These are phyloP conservation scores for Diaporthe nobilis DNA, from an alignment of 2,329 filamentous ascomycete species.

Conservation along the genomic window DNA sequence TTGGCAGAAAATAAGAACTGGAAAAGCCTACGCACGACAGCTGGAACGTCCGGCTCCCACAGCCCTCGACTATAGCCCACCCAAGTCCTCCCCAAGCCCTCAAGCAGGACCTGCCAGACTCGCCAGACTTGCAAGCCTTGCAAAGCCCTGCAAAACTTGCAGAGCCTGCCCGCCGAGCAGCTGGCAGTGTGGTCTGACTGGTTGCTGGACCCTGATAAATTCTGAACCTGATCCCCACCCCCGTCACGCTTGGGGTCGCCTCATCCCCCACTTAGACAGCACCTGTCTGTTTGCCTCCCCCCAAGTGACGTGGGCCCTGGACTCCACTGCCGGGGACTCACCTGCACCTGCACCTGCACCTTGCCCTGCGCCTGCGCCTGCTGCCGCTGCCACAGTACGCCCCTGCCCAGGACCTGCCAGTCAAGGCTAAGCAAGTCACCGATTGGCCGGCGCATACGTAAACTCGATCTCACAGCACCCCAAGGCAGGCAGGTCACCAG, in stretches of 20 bases:
- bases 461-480: constrained; percentile 14
- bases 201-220: constrained; percentile 26
- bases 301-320: constrained; percentile 11
- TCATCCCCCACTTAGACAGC: constrained; percentile 16
- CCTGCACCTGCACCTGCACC: constrained; percentile 14
- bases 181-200: constrained; percentile 1
- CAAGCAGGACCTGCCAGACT: neutral
- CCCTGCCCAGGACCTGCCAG: constrained; percentile 15
- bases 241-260: constrained; percentile 15
- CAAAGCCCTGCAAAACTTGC: neutral
- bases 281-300: constrained; percentile 6
- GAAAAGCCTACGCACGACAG: neutral
- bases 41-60: neutral
- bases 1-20: constrained; percentile 13
- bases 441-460: constrained; percentile 39
- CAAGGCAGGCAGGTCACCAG: neutral
- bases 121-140: neutral
- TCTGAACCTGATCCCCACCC: neutral
- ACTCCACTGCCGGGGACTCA: constrained; percentile 2
- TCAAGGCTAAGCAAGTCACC: neutral
- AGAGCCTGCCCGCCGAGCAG: neutral
- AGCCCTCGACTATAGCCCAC: neutral
- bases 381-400: neutral
- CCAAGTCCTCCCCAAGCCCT: neutral
- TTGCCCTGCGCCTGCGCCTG: neutral